These are phyloP conservation scores for Linnemannia elongata DNA, from an alignment of 192 early-diverging fungal species.

Conservation along the genomic window DNA sequence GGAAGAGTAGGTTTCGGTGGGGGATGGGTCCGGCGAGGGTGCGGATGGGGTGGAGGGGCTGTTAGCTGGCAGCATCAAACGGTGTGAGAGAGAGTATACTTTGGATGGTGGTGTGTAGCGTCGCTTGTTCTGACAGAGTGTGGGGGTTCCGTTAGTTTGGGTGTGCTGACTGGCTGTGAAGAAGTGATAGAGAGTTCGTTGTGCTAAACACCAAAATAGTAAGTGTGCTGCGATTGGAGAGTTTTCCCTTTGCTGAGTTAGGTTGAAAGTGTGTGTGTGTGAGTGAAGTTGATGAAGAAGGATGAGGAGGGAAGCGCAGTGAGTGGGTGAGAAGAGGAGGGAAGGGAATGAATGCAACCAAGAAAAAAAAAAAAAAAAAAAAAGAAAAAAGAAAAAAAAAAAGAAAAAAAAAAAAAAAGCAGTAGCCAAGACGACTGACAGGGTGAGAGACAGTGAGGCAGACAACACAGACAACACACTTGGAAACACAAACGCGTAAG, in stretches of 20 bases:
- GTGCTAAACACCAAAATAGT: too few relatives aligned
- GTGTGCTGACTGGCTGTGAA: too few relatives aligned
- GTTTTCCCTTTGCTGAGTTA: background rate
- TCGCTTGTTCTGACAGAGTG: background rate
- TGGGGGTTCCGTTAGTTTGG: background rate
- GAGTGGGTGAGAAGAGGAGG: background rate
- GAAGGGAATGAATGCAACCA: too few relatives aligned
- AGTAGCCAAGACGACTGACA: too few relatives aligned
- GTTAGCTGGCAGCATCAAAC: background rate
- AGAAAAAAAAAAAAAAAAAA: too few relatives aligned
- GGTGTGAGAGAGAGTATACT: background rate
- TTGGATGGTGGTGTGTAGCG: background rate
- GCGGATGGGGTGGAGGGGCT: background rate
- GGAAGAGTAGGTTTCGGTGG: background rate
- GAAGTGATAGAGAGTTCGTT: too few relatives aligned
- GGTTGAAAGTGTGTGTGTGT: background rate
- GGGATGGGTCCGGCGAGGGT: background rate
- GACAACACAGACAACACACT: too few relatives aligned
- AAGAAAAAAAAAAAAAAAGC: background rate
- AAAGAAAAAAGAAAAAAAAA: too few relatives aligned
- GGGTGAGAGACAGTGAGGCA: too few relatives aligned
- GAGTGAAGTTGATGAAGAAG: background rate
- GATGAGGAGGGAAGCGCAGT: background rate
- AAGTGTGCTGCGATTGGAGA: background rate
- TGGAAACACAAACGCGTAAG: too few relatives aligned